phyloP scores from a whole-genome alignment of 768 basidiomycete species.

The Suillus luteus region DNA sequence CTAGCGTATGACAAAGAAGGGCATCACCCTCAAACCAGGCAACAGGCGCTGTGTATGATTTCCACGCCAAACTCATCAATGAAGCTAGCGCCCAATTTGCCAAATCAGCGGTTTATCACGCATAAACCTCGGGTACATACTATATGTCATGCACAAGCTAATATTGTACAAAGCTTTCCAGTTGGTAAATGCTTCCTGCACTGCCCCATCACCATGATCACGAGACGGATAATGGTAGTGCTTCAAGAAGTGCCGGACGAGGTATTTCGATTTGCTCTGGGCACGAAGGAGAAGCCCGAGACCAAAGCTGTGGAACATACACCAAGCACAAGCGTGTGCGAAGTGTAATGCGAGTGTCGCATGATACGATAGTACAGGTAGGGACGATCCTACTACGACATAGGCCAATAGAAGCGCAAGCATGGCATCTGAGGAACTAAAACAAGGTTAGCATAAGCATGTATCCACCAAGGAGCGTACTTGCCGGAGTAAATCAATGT shows the following conservation, averaged over 20 bases:
- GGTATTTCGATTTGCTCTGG: constrained; percentile 83
- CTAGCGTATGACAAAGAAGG: constrained; percentile 85
- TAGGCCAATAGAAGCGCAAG: constrained; percentile 77
- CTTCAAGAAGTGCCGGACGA: constrained; percentile 93
- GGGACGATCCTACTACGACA: constrained; percentile 54
- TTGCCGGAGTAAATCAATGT: constrained; percentile 85
- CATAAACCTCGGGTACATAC: constrained; percentile 42
- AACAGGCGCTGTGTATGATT: constrained; percentile 78
- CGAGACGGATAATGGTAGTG: constrained; percentile 85
- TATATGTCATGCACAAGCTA: constrained; percentile 93
- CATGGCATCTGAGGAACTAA: constrained; percentile 83
- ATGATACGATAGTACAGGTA: constrained; percentile 57
- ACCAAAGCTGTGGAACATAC: constrained; percentile 83
- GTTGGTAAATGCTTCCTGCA: constrained; percentile 92
- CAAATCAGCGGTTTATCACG: neutral
- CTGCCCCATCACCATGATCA: constrained; percentile 71
- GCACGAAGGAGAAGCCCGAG: constrained; percentile 82
- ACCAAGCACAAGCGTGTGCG: constrained; percentile 82
- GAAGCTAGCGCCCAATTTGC: constrained; percentile 56
- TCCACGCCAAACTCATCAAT: constrained; percentile 83
- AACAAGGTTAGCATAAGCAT: constrained; percentile 3
- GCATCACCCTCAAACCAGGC: constrained; percentile 90
- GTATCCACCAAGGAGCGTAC: constrained; percentile 18
- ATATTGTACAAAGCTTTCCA: constrained; percentile 95
- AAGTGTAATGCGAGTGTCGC: constrained; percentile 69